Conservation (phyloP, 2,329 filamentous ascomycete species). For the Fusarium sp. region DNA sequence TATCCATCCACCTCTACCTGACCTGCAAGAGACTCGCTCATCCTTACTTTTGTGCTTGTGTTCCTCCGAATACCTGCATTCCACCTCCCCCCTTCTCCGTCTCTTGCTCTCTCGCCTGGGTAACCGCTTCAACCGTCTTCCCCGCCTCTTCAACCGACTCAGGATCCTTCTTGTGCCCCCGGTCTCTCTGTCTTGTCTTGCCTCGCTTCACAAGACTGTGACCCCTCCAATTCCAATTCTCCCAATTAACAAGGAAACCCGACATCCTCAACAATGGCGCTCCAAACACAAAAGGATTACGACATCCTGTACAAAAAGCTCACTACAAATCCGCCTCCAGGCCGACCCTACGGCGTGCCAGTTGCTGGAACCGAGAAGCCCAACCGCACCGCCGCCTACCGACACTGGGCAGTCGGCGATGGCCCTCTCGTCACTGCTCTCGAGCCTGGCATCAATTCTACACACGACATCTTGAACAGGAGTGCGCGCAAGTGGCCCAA, state of each 20-base stretch:
- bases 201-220: slow-evolving; percentile 23
- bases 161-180: slow-evolving; percentile 13
- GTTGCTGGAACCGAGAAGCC: slow-evolving; percentile 79
- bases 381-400: slow-evolving; percentile 80
- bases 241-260: neutral
- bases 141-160: slow-evolving; percentile 13
- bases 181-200: slow-evolving; percentile 21
- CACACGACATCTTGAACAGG: slow-evolving; percentile 83
- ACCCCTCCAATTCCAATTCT: slow-evolving; percentile 15
- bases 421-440: slow-evolving; percentile 75
- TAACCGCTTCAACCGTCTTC: slow-evolving; percentile 21
- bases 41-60: slow-evolving; percentile 20
- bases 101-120: slow-evolving; percentile 2
- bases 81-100: neutral
- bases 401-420: slow-evolving; percentile 82
- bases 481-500: slow-evolving; percentile 71
- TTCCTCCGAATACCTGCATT: slow-evolving; percentile 22
- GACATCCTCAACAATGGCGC: slow-evolving; percentile 47
- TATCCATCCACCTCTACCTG: neutral
- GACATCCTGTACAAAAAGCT: slow-evolving; percentile 64
- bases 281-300: slow-evolving; percentile 46
- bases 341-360: slow-evolving; percentile 80
- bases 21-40: slow-evolving; percentile 3
- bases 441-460: slow-evolving; percentile 76
- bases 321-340: slow-evolving; percentile 72